Conservation (phyloP, 2,329 filamentous ascomycete species). For the Pseudogymnoascus sp. region DNA sequence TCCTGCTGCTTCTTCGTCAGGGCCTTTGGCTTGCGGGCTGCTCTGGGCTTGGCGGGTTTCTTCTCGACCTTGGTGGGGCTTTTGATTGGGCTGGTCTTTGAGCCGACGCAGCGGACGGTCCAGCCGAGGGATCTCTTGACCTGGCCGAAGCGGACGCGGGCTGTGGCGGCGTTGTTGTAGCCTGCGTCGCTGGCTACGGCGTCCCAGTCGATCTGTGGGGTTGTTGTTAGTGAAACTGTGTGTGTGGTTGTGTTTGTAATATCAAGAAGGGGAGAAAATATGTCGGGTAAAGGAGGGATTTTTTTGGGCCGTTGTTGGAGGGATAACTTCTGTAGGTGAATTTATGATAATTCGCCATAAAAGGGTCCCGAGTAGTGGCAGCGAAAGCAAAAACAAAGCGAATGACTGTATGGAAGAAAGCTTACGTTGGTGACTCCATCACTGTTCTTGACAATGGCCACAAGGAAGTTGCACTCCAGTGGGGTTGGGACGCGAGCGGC, state of each 20-base stretch:
- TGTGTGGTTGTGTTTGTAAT: neutral
- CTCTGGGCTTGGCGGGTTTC: neutral
- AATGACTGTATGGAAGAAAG: neutral
- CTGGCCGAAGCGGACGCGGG: slow-evolving; percentile 41
- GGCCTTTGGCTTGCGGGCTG: neutral
- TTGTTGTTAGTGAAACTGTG: neutral
- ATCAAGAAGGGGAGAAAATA: neutral
- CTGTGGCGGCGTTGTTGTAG: slow-evolving; percentile 38
- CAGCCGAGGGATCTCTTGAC: slow-evolving; percentile 38
- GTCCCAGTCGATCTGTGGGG: slow-evolving; percentile 37
- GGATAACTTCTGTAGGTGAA: neutral
- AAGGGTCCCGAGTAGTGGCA: neutral
- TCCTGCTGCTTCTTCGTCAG: neutral
- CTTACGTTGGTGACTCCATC: slow-evolving; percentile 5
- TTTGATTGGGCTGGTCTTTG: neutral
- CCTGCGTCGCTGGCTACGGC: slow-evolving; percentile 34
- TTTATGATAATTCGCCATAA: neutral
- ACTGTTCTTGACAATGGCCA: neutral
- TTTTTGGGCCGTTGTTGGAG: neutral
- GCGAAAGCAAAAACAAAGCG: neutral
- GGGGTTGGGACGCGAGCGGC: neutral
- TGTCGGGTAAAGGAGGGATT: neutral
- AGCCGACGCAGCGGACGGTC: neutral
- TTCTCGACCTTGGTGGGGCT: neutral
- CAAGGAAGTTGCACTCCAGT: neutral